phyloP scores from a whole-genome alignment of 495 filamentous ascomycete species.

The Chaetomidium leptoderma region DNA sequence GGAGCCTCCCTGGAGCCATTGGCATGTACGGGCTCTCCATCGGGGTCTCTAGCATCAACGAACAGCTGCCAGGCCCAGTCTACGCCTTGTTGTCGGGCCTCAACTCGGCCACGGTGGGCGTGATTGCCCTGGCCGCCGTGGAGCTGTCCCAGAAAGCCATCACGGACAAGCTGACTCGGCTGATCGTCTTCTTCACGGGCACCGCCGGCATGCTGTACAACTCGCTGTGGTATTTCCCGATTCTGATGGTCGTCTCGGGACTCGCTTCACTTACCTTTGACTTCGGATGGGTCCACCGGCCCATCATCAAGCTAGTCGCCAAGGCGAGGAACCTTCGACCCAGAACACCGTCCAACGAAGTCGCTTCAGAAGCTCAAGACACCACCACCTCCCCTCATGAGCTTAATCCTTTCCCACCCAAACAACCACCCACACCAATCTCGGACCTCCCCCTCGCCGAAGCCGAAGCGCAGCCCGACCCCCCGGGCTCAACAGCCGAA shows the following conservation, averaged over 20 bases:
- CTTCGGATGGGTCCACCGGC: conserved; percentile 45
- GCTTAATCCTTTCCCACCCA: not conserved
- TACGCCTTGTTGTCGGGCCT: conserved; percentile 76
- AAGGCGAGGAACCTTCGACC: not conserved
- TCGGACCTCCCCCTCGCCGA: conserved; percentile 21
- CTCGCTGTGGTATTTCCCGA: conserved; percentile 78
- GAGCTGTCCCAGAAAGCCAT: conserved; percentile 71
- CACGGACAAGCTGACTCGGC: conserved; percentile 63
- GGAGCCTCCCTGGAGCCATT: conserved; percentile 72
- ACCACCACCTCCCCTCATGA: not conserved
- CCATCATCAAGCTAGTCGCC: conserved; percentile 15
- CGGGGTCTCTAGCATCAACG: conserved; percentile 58
- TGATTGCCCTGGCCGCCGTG: conserved; percentile 73
- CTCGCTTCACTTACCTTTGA: conserved; percentile 60
- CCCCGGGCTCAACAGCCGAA: conserved; percentile 14
- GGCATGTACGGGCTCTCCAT: conserved; percentile 71
- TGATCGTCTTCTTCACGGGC: conserved; percentile 66
- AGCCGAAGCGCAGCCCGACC: not conserved
- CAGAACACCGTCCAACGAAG: conserved; percentile 1
- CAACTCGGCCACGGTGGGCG: conserved; percentile 73
- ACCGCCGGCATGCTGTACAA: conserved; percentile 70
- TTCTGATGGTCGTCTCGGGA: conserved; percentile 58
- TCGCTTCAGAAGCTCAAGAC: not conserved
- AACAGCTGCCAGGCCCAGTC: conserved; percentile 58
- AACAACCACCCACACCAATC: not conserved